Evolutionary conservation across 495 filamentous ascomycete species (phyloP), one percentile per base, ranked within the genome.

Genomic region (Sporormia fimetaria): DNA sequence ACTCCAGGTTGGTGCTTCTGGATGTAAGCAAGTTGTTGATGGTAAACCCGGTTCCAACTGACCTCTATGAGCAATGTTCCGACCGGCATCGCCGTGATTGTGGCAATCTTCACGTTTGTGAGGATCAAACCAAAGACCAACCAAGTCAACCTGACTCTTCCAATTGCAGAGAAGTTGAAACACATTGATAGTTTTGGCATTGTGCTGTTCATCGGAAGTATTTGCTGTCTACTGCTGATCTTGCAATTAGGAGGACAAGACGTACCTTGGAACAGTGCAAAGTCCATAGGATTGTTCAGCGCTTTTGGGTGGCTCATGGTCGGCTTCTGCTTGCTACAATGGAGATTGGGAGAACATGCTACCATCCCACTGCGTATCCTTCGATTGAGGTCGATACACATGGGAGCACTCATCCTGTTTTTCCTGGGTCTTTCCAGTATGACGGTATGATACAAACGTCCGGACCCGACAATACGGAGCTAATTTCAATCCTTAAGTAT

Each of bases 71-170:
- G 33, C 16, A 56, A 56, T 29, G 21, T 54, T 3, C 53, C 53
- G 2, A 44, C 53, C 27, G 50, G 52, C 18, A 50, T 16, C 57
- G 44, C 16, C 40, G 40, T 20, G 20, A 59, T 9, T 17, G 56
- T 21, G 17, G 7, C 7, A n/a, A 11, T 37, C 10, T 11, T 24
- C 14, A 7, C n/a, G 6, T 21, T 37, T 16, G 5, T 21, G 8
- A 21, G 6, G 6, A 37, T 37, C 7, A 6, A 21, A 6, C 12
- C 6, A 5, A 20, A 37, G 7, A 24, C 10, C 10, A 6, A 32
- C 6, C n/a, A 32, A 15, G 12, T 6, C 6, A 32, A 32, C 29
- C 29, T 32, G 10, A n/a, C 6, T 14, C 29, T 32, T 15, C 29
- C 29, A 6, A 32, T 32, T 14, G 12, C 6, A 14, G 17, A 37